Conservation (phyloP, 805 yeast species). For the Wickerhamiella qilinensis region DNA sequence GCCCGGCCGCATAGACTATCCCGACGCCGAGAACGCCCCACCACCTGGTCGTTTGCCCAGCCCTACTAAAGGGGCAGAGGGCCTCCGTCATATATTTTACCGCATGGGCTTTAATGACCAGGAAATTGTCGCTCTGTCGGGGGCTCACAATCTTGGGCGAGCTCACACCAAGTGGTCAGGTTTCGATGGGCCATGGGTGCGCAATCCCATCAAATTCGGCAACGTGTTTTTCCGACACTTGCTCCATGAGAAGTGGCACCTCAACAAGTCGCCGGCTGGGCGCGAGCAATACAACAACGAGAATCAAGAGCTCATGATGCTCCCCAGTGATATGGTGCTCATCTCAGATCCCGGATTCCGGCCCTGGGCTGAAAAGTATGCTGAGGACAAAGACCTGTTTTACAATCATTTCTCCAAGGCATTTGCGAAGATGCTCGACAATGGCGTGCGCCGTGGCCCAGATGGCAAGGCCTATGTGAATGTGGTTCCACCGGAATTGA, state of each 20-base stretch:
- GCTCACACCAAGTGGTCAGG: slow-evolving; percentile 54
- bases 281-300: slow-evolving; percentile 26
- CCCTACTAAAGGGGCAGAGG: slow-evolving; percentile 37
- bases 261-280: slow-evolving; percentile 25
- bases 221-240: slow-evolving; percentile 55
- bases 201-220: slow-evolving; percentile 54
- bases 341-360: slow-evolving; percentile 43
- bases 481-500: slow-evolving; percentile 12
- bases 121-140: slow-evolving; percentile 45
- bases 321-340: slow-evolving; percentile 67
- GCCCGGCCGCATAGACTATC: slow-evolving; percentile 50
- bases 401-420: slow-evolving; percentile 49
- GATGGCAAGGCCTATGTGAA: slow-evolving; percentile 23
- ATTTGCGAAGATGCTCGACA: slow-evolving; percentile 55
- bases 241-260: slow-evolving; percentile 38
- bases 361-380: slow-evolving; percentile 49
- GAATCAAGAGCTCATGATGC: slow-evolving; percentile 65
- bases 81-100: slow-evolving; percentile 36
- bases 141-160: slow-evolving; percentile 49
- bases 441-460: slow-evolving; percentile 53
- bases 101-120: slow-evolving; percentile 46
- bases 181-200: slow-evolving; percentile 84
- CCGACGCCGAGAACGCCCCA: slow-evolving; percentile 37
- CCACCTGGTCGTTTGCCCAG: slow-evolving; percentile 48
- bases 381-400: slow-evolving; percentile 46